phyloP scores from a whole-genome alignment of 345 rosid genomes.

The Physaria fendleri region DNA sequence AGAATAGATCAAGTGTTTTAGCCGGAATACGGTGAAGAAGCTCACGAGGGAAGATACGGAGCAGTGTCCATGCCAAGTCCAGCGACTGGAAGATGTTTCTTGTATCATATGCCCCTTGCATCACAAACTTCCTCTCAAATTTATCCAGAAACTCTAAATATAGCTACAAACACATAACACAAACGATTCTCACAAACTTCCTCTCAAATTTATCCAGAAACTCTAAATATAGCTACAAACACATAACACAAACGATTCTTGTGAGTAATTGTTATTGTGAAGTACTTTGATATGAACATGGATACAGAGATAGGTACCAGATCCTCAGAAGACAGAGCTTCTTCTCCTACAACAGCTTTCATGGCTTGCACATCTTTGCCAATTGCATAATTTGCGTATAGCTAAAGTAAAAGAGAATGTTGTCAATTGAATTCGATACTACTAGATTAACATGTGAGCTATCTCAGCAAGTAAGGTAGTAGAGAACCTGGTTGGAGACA shows the following conservation, averaged over 20 bases:
- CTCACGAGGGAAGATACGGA: slow-evolving; percentile 97
- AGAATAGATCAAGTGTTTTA: slow-evolving; percentile 79
- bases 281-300: too few relatives aligned
- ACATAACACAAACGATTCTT: too few relatives aligned
- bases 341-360: slow-evolving; percentile 99
- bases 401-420: too few relatives aligned
- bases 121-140: slow-evolving; percentile 90
- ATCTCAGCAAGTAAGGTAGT: too few relatives aligned
- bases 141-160: slow-evolving; percentile 93
- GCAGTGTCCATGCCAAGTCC: slow-evolving; percentile 93
- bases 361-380: slow-evolving; percentile 99
- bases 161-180: too few relatives aligned
- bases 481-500: too few relatives aligned
- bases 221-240: slow-evolving; percentile 91
- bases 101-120: slow-evolving; percentile 96
- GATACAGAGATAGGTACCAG: too few relatives aligned
- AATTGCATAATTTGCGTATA: slow-evolving; percentile 95
- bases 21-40: slow-evolving; percentile 98
- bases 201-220: slow-evolving; percentile 95
- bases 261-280: too few relatives aligned
- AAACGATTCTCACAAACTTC: too few relatives aligned
- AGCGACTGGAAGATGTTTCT: slow-evolving; percentile 94
- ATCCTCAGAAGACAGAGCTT: slow-evolving; percentile 98
- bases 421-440: too few relatives aligned
- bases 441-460: too few relatives aligned